Evolutionary conservation across 2,329 filamentous ascomycete genomes (phyloP), one percentile per base, ranked within the genome.

Genomic region (Hypoxylon sp.): DNA sequence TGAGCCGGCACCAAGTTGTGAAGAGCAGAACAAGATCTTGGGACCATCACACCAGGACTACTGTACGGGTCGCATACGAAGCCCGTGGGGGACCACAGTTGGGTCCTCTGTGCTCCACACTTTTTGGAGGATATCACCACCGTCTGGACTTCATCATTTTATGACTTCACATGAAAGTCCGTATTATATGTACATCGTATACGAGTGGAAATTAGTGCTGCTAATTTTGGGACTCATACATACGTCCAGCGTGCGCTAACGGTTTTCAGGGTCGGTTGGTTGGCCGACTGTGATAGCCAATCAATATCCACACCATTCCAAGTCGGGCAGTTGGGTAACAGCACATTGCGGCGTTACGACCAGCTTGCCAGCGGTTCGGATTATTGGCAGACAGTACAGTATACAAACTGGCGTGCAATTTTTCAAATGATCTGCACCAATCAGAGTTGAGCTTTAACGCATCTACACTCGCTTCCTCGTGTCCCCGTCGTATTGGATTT

Each of bases 401-500:
- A 19, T 11, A 21, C 32, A 57, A 52, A 42, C 51, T 66, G 51
- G 58, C 58, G 66, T 60, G 51, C 29, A 53, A 46, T 55, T 52
- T 44, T 56, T 57, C 47, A 52, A 10, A 37, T 21, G 61, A 63
- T 68, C 51, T 62, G 52, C 68, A 56, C 68, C 68, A 70, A 68
- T 70, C 59, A 50, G 39, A 51, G 42, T 53, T 13, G 42, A 57
- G 57, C 65, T 46, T 67, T 62, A 44, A 48, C 21, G 47, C 61
- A 57, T 39, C 44, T 51, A 29, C 35, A 19, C 51, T 68, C 64
- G 35, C 58, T 58, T 60, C 57, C 61, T 70, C 68, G 68, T 68
- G 61, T 68, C 65, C 42, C 15, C 32, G 68, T 68, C 68, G 65
- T 68, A 70, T 70, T 70, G 54, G 68, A 50, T 50, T 66, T 51